Conservation (phyloP, 768 basidiomycete species). For the Galerina sulciceps region DNA sequence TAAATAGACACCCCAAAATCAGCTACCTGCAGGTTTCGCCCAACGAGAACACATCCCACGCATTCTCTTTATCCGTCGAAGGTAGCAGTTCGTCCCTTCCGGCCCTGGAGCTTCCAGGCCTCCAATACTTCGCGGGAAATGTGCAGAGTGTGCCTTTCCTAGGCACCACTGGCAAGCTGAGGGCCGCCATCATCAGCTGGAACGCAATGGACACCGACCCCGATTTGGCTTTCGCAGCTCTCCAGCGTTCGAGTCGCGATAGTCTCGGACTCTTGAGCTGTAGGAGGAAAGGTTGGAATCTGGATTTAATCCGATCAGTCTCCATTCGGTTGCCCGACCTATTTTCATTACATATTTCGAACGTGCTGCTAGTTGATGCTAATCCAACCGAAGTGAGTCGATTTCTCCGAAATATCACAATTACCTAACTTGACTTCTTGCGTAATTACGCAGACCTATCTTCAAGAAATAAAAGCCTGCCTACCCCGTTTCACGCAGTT, state of each 20-base stretch:
- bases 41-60: constrained; percentile 24
- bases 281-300: constrained; percentile 42
- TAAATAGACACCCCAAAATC: constrained; percentile 38
- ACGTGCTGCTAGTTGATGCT: constrained; percentile 37
- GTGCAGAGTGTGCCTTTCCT: constrained; percentile 33
- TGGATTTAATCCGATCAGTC: constrained; percentile 39
- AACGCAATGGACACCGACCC: constrained; percentile 33
- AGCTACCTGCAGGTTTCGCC: constrained; percentile 39
- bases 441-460: constrained; percentile 22
- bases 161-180: constrained; percentile 28
- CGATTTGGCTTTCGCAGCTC: constrained; percentile 32
- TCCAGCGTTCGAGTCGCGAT: constrained; percentile 34
- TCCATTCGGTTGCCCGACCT: constrained; percentile 37
- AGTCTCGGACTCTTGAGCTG: constrained; percentile 40
- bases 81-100: constrained; percentile 8
- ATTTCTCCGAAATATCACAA: not conserved
- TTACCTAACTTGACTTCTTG: not conserved
- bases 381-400: constrained; percentile 31
- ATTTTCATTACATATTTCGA: constrained; percentile 36
- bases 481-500: constrained; percentile 37
- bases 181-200: constrained; percentile 42
- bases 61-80: constrained; percentile 2
- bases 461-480: constrained; percentile 27
- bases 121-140: constrained; percentile 42
- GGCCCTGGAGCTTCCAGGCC: constrained; percentile 30